Evolutionary conservation across 2,329 filamentous ascomycete genomes (phyloP).

Genomic region (Ophiostoma sp.): DNA sequence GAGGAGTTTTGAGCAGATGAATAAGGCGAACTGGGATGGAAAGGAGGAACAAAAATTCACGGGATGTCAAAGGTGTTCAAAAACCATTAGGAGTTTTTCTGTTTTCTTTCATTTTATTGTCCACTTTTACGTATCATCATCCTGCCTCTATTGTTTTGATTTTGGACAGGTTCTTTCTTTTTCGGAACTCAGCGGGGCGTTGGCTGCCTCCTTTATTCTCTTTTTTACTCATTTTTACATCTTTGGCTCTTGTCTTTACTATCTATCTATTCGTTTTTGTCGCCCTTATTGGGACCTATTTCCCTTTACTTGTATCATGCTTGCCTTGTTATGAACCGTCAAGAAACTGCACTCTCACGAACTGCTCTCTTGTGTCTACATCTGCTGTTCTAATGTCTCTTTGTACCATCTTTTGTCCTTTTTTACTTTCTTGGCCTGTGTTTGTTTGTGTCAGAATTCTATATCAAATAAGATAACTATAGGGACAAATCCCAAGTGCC

Average conservation of each 20-base stretch:
- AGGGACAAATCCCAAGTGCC: not conserved
- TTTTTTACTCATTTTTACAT: not conserved
- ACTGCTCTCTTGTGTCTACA: not conserved
- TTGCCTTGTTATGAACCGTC: not conserved
- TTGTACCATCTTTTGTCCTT: not conserved
- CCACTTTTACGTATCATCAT: not conserved
- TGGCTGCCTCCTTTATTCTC: conserved; percentile 9
- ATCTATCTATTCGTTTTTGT: not conserved
- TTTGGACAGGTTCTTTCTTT: conserved; percentile 6
- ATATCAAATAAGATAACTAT: not conserved
- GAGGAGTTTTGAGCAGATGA: not conserved
- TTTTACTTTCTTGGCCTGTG: not conserved
- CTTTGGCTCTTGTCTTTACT: not conserved
- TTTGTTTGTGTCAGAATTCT: not conserved
- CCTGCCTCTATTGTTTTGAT: not conserved
- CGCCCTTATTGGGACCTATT: not conserved
- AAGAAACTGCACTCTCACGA: not conserved
- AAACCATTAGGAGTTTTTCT: not conserved
- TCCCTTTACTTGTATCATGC: not conserved
- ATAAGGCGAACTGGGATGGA: conserved; percentile 7
- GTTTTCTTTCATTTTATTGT: not conserved
- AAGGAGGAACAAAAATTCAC: not conserved
- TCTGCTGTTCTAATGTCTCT: not conserved
- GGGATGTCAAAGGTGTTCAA: not conserved
- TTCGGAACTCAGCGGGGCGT: conserved; percentile 16